Evolutionary conservation across 2,329 filamentous ascomycete genomes (phyloP), one percentile per base, ranked within the genome.

Genomic region (Amylocarpus encephaloides): DNA sequence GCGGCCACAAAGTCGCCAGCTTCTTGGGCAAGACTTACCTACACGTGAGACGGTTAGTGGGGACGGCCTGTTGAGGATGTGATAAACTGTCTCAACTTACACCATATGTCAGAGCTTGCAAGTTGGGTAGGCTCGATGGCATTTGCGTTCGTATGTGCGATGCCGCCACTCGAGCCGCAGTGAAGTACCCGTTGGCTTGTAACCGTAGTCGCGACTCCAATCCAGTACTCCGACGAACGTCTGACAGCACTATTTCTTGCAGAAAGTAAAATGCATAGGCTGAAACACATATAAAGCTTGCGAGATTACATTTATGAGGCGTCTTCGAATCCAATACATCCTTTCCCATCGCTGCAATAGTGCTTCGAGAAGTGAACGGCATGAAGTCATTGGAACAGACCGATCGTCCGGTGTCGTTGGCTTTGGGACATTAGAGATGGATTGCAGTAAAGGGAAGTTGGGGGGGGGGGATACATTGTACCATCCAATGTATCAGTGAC

Each of bases 401-500:
- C 5, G 46, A 32, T 35, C 49, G 34, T 9, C 49, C 52, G 18
- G 42, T 41, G 35, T 50, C 52, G 11, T 34, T 35, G 11, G 52
- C 52, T 54, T 10, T 9, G 19, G 7, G 13, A 30, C 4, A 6
- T 43, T 12, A 26, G 13, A 13, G 41, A n/a, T 26, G 22, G 4
- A 26, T 7, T 26, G 22, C 22, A 13, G 15, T 13, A 15, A 26
- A 26, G 5, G 13, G 30, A n/a, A 5, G 19, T 29, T n/a, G 16
- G n/a, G 6, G n/a, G 41, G 22, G n/a, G 16, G 10, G 22, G 46
- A 32, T 44, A 54, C 52, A 52, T 46, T 47, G 49, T 7, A 52
- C 30, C 52, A 55, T 55, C 49, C 50, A 55, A 36, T 55, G 49
- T 3, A 55, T 44, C 6, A 55, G 26, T 19, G 48, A 46, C 16